Conservation (phyloP, 352 stramenopile species). For the Pythium volutum region DNA sequence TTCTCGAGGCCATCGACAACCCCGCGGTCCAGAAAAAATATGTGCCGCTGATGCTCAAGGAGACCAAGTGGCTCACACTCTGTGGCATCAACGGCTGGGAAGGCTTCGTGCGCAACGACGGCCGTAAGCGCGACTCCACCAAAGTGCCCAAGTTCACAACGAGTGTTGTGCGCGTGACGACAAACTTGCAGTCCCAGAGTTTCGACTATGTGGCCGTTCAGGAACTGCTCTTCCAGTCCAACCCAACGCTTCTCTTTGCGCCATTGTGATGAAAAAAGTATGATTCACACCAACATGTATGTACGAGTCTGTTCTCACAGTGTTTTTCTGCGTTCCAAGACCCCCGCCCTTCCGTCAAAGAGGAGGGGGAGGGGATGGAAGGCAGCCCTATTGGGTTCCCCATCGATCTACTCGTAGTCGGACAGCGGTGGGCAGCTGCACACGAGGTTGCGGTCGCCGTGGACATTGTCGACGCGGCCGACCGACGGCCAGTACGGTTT, state of each 20-base stretch:
- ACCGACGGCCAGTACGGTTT: conserved; percentile 99
- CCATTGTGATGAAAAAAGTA: conserved; percentile 30
- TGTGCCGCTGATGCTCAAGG: conserved; percentile 55
- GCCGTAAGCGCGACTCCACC: conserved; percentile 38
- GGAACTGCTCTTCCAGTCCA: conserved; percentile 66
- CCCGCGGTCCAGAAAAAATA: conserved; percentile 43
- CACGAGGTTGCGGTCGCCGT: conserved; percentile 98
- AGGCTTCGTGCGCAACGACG: conserved; percentile 53
- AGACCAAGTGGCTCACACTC: conserved; percentile 60
- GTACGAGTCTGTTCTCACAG: neutral
- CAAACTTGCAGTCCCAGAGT: conserved; percentile 57
- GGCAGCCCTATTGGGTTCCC: neutral
- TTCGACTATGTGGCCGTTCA: conserved; percentile 73
- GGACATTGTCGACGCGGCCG: conserved; percentile 98
- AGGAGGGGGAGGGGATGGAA: neutral
- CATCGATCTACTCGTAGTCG: conserved; percentile 80
- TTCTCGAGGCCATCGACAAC: conserved; percentile 48
- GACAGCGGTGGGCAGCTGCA: conserved; percentile 97
- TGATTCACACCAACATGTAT: neutral
- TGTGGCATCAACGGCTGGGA: conserved; percentile 70
- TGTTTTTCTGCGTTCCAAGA: neutral
- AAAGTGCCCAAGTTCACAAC: conserved; percentile 52
- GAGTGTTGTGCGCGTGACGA: conserved; percentile 50
- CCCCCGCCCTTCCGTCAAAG: neutral
- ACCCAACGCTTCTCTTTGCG: conserved; percentile 61